Base-by-base conservation (phyloP, 1,284 basidiomycete species). In the Malassezia restricta region DNA sequence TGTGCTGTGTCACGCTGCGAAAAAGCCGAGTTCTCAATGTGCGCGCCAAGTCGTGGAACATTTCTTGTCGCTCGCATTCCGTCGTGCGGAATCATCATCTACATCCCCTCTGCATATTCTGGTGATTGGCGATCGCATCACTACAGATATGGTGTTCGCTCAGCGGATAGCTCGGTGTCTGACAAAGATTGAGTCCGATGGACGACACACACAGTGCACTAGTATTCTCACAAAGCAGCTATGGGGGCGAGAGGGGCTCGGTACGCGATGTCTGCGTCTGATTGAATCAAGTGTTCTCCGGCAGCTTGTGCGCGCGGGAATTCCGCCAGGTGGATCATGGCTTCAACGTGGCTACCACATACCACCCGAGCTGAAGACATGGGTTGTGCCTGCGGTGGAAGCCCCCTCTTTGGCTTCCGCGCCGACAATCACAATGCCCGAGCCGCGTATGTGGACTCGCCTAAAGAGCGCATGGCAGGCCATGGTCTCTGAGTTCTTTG, bases 91-190 rank as follows among this genome's bases (percentile, higher is more conserved):
- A 49, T 24, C 20, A 24, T 24, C 20, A 24, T 50, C 62, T 44
- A 35, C 52, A 37, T 15, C 51, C 49, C 43, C 54, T 38, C 24
- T 54, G 50, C 44, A 47, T 53, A 8, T 44, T 32, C 46, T 38
- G 27, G 45, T 20, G 17, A 15, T 96, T 8, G 91, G 91, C 1
- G 91, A 96, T 75, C 79, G 91, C 8, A 76, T 91, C 38, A 86
- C 91, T 66, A 96, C 91, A 0, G 91, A 96, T 73, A 77, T 91
- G 15, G 80, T 94, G 40, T 78, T 95, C 66, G 85, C 88, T 5
- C 84, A 85, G 60, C 82, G 87, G 2, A 74, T 79, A 24, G 43
- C 40, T 43, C 40, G 31, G 8, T 37, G 33, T 31, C 45, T 31
- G n/a, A 33, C 30, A 33, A 15, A 43, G 40, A n/a, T 17, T 24